phyloP scores from a whole-genome alignment of 2,329 filamentous ascomycete genomes.

The Furcasterigmium sp. region DNA sequence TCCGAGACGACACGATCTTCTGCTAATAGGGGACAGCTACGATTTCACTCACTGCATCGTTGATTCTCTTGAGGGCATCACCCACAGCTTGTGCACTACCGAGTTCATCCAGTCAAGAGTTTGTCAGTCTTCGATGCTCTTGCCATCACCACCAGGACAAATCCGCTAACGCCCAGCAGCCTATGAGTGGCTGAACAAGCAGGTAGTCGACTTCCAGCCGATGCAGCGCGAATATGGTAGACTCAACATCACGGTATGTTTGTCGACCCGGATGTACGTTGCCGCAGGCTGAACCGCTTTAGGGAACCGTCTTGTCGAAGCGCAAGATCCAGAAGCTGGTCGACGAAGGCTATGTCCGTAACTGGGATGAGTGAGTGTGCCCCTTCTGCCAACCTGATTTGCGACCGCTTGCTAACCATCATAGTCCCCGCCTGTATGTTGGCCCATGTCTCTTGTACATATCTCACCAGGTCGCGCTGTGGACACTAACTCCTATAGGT shows the following conservation, averaged over 20 bases:
- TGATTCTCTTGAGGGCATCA: constrained; percentile 88
- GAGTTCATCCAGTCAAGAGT: constrained; percentile 77
- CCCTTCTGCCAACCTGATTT: neutral
- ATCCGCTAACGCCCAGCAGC: constrained; percentile 49
- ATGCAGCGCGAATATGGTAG: constrained; percentile 87
- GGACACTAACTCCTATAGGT: too few species aligned
- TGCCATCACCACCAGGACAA: neutral
- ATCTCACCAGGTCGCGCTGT: too few species aligned
- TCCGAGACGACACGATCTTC: neutral
- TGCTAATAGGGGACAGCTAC: constrained; percentile 39
- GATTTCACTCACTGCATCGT: constrained; percentile 89
- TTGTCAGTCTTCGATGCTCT: neutral
- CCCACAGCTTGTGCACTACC: constrained; percentile 87
- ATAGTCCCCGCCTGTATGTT: constrained; percentile 61
- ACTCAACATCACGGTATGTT: constrained; percentile 27
- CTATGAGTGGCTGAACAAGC: constrained; percentile 86
- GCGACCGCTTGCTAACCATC: neutral
- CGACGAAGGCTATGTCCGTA: constrained; percentile 69
- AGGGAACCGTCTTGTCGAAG: constrained; percentile 81
- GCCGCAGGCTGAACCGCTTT: too few species aligned
- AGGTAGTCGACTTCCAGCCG: constrained; percentile 76
- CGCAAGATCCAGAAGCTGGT: constrained; percentile 78
- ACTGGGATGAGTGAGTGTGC: constrained; percentile 66
- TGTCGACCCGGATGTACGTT: too few species aligned
- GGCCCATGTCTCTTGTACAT: too few species aligned